phyloP scores from a whole-genome alignment of 257 asterid genomes.

The Fraxinus americana region DNA sequence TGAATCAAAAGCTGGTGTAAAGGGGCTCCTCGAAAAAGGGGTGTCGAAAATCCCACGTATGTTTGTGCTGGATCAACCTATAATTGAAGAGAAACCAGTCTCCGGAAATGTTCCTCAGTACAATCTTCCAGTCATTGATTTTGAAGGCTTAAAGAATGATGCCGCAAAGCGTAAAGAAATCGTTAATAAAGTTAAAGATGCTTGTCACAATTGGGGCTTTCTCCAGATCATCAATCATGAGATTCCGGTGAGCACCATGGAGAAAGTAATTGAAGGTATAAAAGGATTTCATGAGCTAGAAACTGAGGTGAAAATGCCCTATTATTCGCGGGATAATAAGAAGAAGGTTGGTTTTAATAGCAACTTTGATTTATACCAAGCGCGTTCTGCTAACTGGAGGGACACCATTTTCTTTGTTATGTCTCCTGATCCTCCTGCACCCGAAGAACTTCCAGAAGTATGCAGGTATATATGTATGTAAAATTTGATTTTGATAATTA shows the following conservation, averaged over 20 bases:
- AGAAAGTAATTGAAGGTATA: not conserved
- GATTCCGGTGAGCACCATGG: not conserved
- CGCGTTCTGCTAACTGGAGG: too few relatives aligned
- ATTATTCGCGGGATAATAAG: too few relatives aligned
- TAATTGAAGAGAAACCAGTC: not conserved
- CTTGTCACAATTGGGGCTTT: not conserved
- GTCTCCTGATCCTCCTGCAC: too few relatives aligned
- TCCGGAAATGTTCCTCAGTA: not conserved
- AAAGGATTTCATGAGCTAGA: not conserved
- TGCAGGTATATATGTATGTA: too few relatives aligned
- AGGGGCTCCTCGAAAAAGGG: conserved; percentile 13
- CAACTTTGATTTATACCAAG: too few relatives aligned
- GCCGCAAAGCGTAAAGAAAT: not conserved
- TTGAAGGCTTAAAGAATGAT: not conserved
- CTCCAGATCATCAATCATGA: not conserved
- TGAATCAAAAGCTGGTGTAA: conserved; percentile 14
- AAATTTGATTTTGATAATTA: too few relatives aligned
- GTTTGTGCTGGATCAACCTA: not conserved
- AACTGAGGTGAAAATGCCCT: not conserved
- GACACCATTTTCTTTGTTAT: too few relatives aligned
- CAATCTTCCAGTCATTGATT: not conserved
- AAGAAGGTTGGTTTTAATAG: not conserved
- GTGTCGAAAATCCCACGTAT: conserved; percentile 1
- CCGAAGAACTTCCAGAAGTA: too few relatives aligned
- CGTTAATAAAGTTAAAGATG: not conserved